Conservation (phyloP, 768 basidiomycete genomes). For the Tephrocybe sp. region DNA sequence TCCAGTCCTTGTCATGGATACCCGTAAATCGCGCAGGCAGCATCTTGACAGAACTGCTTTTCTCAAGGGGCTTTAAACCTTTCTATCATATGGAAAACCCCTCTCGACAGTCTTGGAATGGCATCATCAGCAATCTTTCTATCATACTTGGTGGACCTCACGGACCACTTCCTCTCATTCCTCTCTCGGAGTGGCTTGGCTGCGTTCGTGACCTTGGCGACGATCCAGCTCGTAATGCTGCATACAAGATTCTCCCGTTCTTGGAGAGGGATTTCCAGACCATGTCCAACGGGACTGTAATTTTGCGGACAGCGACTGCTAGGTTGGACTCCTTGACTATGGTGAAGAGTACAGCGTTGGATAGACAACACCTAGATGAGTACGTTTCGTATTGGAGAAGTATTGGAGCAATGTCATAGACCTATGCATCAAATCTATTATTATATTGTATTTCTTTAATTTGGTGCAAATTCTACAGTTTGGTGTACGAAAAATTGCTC, state of each 20-base stretch:
- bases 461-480: too few relatives aligned
- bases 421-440: not conserved
- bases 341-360: constrained; percentile 29
- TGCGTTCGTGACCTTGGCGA: constrained; percentile 27
- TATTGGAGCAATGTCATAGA: constrained; percentile 20
- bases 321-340: constrained; percentile 27
- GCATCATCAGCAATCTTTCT: constrained; percentile 26
- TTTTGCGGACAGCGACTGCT: constrained; percentile 27
- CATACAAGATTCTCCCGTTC: constrained; percentile 28
- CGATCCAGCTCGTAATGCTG: constrained; percentile 24
- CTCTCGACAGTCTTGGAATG: constrained; percentile 33
- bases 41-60: constrained; percentile 29
- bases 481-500: too few relatives aligned
- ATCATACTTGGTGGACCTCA: constrained; percentile 19
- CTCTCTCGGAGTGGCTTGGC: constrained; percentile 28
- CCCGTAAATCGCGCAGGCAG: constrained; percentile 32
- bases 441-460: too few relatives aligned
- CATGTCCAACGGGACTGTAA: constrained; percentile 31
- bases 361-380: constrained; percentile 28
- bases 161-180: constrained; percentile 23
- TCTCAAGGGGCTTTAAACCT: constrained; percentile 28
- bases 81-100: constrained; percentile 38
- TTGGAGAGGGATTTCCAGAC: constrained; percentile 32
- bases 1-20: constrained; percentile 36
- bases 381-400: constrained; percentile 32